phyloP scores from a whole-genome alignment of 1,284 basidiomycete genomes.

The Abortiporus biennis region DNA sequence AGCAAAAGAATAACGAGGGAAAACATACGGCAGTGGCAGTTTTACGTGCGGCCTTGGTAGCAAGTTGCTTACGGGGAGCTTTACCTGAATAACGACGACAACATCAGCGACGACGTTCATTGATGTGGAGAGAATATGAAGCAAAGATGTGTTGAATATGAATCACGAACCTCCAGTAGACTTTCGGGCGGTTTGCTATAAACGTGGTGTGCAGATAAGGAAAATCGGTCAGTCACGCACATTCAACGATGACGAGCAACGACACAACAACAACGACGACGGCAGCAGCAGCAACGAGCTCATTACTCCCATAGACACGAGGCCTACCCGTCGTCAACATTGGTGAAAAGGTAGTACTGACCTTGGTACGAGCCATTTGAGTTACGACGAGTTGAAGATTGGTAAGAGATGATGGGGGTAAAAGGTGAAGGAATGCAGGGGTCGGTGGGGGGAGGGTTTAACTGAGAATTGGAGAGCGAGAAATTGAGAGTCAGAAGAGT shows the following conservation, averaged over 20 bases:
- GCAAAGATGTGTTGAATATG: slow-evolving; percentile 9
- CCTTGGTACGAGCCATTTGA: slow-evolving; percentile 74
- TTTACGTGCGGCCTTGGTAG: slow-evolving; percentile 87
- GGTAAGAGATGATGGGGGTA: slow-evolving; percentile 17
- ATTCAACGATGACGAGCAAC: too few relatives aligned
- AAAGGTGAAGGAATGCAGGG: slow-evolving; percentile 25
- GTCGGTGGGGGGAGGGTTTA: slow-evolving; percentile 14
- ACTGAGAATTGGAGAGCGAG: too few relatives aligned
- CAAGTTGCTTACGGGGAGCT: slow-evolving; percentile 85
- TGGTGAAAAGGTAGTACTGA: slow-evolving; percentile 23
- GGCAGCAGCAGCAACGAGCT: slow-evolving; percentile 14
- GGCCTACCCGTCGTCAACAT: slow-evolving; percentile 11
- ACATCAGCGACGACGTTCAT: too few relatives aligned
- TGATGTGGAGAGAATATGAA: slow-evolving; percentile 1
- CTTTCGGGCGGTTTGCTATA: slow-evolving; percentile 78
- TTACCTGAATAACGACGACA: slow-evolving; percentile 45
- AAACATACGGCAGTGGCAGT: slow-evolving; percentile 60
- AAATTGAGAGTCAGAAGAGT: slow-evolving; percentile 10
- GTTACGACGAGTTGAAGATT: slow-evolving; percentile 21
- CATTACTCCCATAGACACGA: slow-evolving; percentile 3
- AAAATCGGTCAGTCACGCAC: too few relatives aligned
- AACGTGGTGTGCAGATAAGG: too few relatives aligned
- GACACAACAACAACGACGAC: slow-evolving; percentile 27
- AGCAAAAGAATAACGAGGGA: slow-evolving; percentile 7
- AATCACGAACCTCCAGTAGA: slow-evolving; percentile 67